These are phyloP conservation scores for Phytophthora ramorum DNA, from an alignment of 352 stramenopile genomes.

Conservation along the genomic window DNA sequence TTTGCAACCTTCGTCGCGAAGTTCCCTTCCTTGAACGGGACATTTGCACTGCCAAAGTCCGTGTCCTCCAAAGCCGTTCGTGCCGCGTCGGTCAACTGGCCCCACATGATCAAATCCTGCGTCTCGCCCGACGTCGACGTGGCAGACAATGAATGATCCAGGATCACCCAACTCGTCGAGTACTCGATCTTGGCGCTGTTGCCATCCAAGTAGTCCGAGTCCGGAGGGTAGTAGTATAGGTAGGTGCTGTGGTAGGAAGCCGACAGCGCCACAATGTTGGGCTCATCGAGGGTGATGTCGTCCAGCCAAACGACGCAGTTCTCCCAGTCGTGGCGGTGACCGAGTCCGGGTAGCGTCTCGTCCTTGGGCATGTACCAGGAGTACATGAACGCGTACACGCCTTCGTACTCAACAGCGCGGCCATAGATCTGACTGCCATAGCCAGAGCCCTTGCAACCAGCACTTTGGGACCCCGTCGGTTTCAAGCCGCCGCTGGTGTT, in stretches of 20 bases:
- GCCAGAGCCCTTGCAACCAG: conserved; percentile 11
- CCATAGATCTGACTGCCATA: conserved; percentile 15
- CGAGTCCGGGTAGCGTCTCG: conserved; percentile 22
- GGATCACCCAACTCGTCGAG: conserved; percentile 4
- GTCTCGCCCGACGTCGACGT: conserved; percentile 5
- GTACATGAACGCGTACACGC: conserved; percentile 33
- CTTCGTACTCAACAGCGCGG: conserved; percentile 11
- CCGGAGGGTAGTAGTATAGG: conserved; percentile 7
- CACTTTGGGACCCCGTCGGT: conserved; percentile 1
- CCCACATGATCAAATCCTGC: conserved; percentile 9
- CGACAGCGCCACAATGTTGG: conserved; percentile 10
- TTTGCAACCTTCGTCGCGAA: conserved; percentile 10
- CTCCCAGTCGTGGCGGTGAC: conserved; percentile 50
- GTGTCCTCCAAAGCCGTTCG: conserved; percentile 3
- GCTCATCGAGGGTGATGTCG: conserved; percentile 2
- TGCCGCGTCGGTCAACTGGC: neutral
- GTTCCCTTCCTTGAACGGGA: conserved; percentile 12
- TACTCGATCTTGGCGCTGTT: neutral
- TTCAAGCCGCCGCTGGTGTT: conserved; percentile 1
- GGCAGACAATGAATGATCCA: conserved; percentile 8
- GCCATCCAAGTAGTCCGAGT: neutral
- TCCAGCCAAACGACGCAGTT: conserved; percentile 45
- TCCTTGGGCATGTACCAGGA: conserved; percentile 55
- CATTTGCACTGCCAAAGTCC: conserved; percentile 6
- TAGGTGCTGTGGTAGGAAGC: conserved; percentile 11